Base-by-base conservation (phyloP, 2,329 filamentous ascomycete species). In the Pseudophaeomoniella oleicola region DNA sequence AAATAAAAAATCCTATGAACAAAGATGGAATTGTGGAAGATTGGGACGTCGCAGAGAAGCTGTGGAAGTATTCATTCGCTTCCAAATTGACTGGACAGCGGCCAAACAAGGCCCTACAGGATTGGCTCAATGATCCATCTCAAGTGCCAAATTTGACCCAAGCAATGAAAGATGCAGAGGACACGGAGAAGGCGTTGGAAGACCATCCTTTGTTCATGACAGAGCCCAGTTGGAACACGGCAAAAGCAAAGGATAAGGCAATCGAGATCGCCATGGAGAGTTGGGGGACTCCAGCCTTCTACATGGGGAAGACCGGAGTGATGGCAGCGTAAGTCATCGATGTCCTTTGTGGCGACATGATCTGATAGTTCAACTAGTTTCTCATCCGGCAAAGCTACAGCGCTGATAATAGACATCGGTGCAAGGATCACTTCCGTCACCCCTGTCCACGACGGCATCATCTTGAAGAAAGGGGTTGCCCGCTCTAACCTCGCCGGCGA, bases 181-280 rank as follows among this genome's bases (percentile, higher is more conserved):
- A 71, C 41, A 69, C 71, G 39, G 69, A 92, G 57, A 90, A 86
- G 60, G 75, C 83, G 5, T 67, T 98, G 43, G 75, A 80, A 35
- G 90, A 96, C 57, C 90, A 83, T 57, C 92, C 90, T 5, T 64
- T 98, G 42, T 68, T 98, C 40, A 80, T 98, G 73, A 94, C 85
- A 1, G 90, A 98, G 60, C 82, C 87, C 11, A 81, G 84, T 9
- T 96, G 88, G 87, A 96, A 94, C 60, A 71, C 77, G 16, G 60
- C 73, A 31, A 94, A 94, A 64, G 75, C 81, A 41, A 72, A 92
- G 41, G 90, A 98, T 63, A 93, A 90, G 71, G 79, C 81, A 30
- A 88, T 94, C 50, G 90, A 98, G 63, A 77, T 96, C 44, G 86
- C 85, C 41, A 94, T 98, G 79, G 90, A 98, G 67, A 83, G 77